These are phyloP conservation scores for Yamadazyma trypodendri DNA, from an alignment of 1,139 yeast genomes.

Conservation along the genomic window DNA sequence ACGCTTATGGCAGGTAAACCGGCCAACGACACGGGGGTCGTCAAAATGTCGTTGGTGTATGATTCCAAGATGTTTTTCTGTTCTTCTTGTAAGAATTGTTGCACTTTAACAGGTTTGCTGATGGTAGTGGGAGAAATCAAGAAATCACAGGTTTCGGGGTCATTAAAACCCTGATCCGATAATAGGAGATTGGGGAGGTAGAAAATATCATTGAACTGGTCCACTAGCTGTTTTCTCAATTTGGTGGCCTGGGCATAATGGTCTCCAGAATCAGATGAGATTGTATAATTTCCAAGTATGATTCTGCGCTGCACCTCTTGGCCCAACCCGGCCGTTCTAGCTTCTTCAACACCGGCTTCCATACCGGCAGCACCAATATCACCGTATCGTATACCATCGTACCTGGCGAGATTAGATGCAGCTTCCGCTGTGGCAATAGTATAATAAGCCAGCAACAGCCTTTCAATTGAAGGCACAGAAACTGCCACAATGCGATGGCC, in stretches of 20 bases:
- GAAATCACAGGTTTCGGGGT: slow-evolving; percentile 58
- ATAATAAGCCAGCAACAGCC: slow-evolving; percentile 80
- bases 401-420: slow-evolving; percentile 84
- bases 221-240: slow-evolving; percentile 57
- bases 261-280: slow-evolving; percentile 75
- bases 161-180: slow-evolving; percentile 7
- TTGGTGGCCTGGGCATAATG: slow-evolving; percentile 77
- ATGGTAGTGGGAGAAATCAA: slow-evolving; percentile 73
- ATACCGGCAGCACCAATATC: slow-evolving; percentile 19
- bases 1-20: slow-evolving; percentile 84
- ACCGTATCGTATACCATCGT: slow-evolving; percentile 89
- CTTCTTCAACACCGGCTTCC: slow-evolving; percentile 40
- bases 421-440: slow-evolving; percentile 93
- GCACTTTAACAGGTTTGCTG: slow-evolving; percentile 54
- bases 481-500: slow-evolving; percentile 64
- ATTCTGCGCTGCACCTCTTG: slow-evolving; percentile 81
- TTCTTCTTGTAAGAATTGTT: slow-evolving; percentile 34
- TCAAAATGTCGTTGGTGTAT: slow-evolving; percentile 78
- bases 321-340: slow-evolving; percentile 71
- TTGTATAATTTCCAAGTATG: slow-evolving; percentile 79
- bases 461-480: slow-evolving; percentile 65
- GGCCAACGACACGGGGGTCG: slow-evolving; percentile 88
- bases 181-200: slow-evolving; percentile 45
- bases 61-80: slow-evolving; percentile 53
- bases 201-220: slow-evolving; percentile 69